A percentile compares a stretch with the other conserved stretches of the same genome.
Conservation (phyloP, 164 flowering plant genomes). For the Tetrastigma voinierianum region DNA sequence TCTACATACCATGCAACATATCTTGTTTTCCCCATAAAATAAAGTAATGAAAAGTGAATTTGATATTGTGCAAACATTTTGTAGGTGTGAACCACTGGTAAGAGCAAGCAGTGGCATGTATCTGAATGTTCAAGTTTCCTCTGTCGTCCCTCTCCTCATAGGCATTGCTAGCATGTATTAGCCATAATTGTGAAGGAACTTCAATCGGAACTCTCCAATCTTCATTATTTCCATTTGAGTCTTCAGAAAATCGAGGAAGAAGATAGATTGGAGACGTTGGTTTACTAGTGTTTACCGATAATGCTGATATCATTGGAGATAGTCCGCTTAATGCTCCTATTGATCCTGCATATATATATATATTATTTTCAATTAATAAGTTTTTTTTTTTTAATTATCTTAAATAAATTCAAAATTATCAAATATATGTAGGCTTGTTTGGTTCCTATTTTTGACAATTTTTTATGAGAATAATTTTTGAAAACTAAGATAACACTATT, state of each 20-base stretch:
- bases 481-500: too few species aligned
- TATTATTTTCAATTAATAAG: background rate
- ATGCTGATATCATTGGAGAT: constrained; percentile 91
- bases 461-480: background rate
- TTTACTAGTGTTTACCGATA: constrained; percentile 67
- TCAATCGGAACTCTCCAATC: constrained; percentile 79
- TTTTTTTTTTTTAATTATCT: too few species aligned
- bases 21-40: too few species aligned
- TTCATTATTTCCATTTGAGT: constrained; percentile 8
- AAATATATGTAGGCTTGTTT: too few species aligned
- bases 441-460: too few species aligned
- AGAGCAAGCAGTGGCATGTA: constrained; percentile 74
- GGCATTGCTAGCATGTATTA: constrained; percentile 78
- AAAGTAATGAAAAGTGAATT: background rate
- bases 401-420: too few species aligned
- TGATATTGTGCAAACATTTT: constrained; percentile 90
- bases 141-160: constrained; percentile 38
- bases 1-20: too few species aligned
- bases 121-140: constrained; percentile 53
- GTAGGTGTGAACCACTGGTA: constrained; percentile 89
- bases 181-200: constrained; percentile 77
- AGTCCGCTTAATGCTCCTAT: constrained; percentile 68
- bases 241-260: constrained; percentile 60
- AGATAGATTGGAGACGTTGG: constrained; percentile 68
- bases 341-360: constrained; percentile 74